A percentile compares a stretch with the other conserved stretches of the same genome.
Evolutionary conservation across 2,329 filamentous ascomycete genomes (phyloP).

Genomic region (Daldinia sp.): DNA sequence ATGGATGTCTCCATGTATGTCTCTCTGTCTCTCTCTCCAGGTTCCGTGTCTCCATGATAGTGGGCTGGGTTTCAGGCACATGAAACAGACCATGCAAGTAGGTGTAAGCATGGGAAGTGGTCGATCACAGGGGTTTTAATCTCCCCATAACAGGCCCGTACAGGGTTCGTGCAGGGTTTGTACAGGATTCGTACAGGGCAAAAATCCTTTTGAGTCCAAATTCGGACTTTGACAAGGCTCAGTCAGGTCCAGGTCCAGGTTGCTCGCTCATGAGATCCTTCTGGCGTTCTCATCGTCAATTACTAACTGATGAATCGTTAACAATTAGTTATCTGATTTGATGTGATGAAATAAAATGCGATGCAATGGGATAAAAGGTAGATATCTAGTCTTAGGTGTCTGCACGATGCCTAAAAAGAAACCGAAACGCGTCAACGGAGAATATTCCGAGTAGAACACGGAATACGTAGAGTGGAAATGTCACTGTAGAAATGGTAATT

Average conservation of each 20-base stretch:
- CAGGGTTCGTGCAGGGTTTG: neutral
- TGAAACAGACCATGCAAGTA: slow-evolving; percentile 39
- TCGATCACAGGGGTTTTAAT: slow-evolving; percentile 32
- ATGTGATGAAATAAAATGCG: no score
- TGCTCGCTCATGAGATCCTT: slow-evolving; percentile 20
- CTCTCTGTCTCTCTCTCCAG: neutral
- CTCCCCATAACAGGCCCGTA: slow-evolving; percentile 21
- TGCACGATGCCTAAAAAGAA: neutral
- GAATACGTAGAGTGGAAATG: neutral
- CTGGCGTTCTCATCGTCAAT: neutral
- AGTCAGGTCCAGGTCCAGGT: slow-evolving; percentile 1
- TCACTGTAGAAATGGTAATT: no score
- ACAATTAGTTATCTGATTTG: no score
- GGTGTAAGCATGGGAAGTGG: slow-evolving; percentile 31
- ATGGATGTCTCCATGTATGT: neutral
- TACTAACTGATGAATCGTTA: no score
- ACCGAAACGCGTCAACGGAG: neutral
- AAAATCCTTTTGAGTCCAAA: slow-evolving; percentile 27
- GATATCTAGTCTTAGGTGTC: no score
- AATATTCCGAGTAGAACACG: no score
- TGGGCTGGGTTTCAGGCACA: slow-evolving; percentile 38
- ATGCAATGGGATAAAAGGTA: no score
- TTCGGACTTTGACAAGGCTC: slow-evolving; percentile 22
- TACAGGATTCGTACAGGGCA: slow-evolving; percentile 11
- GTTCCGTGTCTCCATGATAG: slow-evolving; percentile 15